Evolutionary conservation across 768 basidiomycete species (phyloP), one percentile per base, ranked within the genome.

Genomic region (Strobilomyces dryophilus): DNA sequence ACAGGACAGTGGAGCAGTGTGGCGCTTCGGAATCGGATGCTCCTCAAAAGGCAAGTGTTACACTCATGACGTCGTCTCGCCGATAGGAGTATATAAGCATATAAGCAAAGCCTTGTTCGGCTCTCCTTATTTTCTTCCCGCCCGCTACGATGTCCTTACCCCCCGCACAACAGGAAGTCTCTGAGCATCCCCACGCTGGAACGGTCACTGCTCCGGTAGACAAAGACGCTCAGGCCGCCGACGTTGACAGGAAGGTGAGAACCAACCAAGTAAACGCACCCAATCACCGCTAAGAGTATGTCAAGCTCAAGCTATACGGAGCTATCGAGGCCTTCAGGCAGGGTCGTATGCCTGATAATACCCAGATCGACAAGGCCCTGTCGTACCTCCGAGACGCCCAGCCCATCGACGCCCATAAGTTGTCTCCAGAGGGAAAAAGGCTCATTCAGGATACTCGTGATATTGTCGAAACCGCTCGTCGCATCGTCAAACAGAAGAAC

Each of bases 401-500:
- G 9, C 84, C 85, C 12, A 78, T 92, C 40, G 77, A 86, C 49
- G 62, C 80, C 53, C 64, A 74, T 49, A 75, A 85, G 67, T 80
- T 98, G 45, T 92, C 90, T 0, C 74, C 78, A 0, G 88, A 91
- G 14, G 93, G 94, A 56, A 78, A 74, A 54, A 83, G 81, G 59
- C 82, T 98, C 58, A 74, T 94, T 39, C 74, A 81, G 48, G 93
- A 97, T 64, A 68, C 78, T n/a, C 79, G 82, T 41, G 83, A 91
- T 45, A 89, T 97, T 64, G 77, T 95, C 61, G 79, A 82, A 58
- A 93, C 91, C 5, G 75, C 80, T 0, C 79, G 85, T 12, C 60
- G 79, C 37, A 84, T 93, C 52, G 83, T 95, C n/a, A 63, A 74
- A 45, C 78, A 87, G 61, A 97, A 95, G 81, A 97, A 97, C 59